Percentiles rank a stretch among this genome's conserved stretches.
phyloP scores from a whole-genome alignment of 352 stramenopile species.

The Pythium phragmitis region DNA sequence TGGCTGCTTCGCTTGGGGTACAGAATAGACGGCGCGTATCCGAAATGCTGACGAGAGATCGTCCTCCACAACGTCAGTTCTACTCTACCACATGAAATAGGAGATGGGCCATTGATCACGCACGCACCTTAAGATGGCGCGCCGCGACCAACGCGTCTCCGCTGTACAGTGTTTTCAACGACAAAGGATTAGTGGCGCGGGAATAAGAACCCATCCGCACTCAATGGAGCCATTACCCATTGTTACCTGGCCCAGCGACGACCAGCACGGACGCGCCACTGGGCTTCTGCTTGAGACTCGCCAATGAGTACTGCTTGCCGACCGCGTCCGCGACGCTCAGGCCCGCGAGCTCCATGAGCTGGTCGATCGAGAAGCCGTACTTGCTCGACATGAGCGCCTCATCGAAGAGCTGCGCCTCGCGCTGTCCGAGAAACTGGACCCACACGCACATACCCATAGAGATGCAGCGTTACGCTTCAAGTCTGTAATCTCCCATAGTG shows the following conservation, averaged over 20 bases:
- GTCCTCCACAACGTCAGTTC: neutral
- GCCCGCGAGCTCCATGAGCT: constrained; percentile 99
- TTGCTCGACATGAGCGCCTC: constrained; percentile 87
- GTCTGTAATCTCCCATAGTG: neutral
- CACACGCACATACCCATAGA: neutral
- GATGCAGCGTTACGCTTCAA: neutral
- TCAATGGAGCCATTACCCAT: constrained; percentile 67
- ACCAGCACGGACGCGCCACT: constrained; percentile 71
- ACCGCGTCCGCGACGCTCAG: constrained; percentile 93
- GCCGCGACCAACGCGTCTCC: constrained; percentile 98
- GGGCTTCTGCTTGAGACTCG: neutral
- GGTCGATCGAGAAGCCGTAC: constrained; percentile 93
- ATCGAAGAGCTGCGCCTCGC: constrained; percentile 82
- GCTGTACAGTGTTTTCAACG: constrained; percentile 22
- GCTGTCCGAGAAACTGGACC: constrained; percentile 64
- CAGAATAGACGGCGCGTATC: constrained; percentile 91
- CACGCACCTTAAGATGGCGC: constrained; percentile 90
- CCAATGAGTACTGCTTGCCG: constrained; percentile 48
- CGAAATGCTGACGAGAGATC: constrained; percentile 86
- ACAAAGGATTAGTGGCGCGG: neutral
- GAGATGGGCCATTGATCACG: too few relatives aligned
- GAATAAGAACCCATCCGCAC: neutral
- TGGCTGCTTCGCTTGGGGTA: constrained; percentile 93
- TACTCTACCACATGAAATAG: too few relatives aligned
- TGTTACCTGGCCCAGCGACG: constrained; percentile 98